Percentiles rank a stretch among this genome's conserved stretches.
These are phyloP conservation scores for Lanzia echinophila DNA, from an alignment of 2,329 filamentous ascomycete genomes.

Conservation along the genomic window DNA sequence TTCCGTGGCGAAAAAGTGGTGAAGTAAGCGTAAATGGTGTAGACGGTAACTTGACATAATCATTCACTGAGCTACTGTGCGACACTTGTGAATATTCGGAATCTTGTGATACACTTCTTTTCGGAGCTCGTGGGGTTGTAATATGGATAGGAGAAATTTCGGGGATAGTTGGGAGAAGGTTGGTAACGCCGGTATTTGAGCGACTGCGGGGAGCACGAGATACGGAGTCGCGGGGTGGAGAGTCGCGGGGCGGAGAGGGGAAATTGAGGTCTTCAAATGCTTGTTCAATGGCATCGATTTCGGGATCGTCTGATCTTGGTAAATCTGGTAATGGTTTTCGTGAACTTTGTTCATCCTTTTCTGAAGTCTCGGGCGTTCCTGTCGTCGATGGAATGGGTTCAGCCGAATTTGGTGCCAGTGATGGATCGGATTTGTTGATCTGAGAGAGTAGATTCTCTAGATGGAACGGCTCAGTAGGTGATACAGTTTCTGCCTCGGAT, in stretches of 20 bases:
- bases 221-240: constrained; percentile 31
- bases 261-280: constrained; percentile 23
- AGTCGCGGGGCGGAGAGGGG: constrained; percentile 30
- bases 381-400: not conserved
- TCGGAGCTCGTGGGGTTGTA: not conserved
- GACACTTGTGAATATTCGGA: not conserved
- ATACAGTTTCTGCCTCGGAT: not conserved
- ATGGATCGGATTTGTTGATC: constrained; percentile 33
- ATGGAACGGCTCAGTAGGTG: constrained; percentile 43
- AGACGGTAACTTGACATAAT: constrained; percentile 33
- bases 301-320: not conserved
- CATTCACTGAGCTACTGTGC: not conserved
- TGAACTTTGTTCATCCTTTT: not conserved
- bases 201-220: constrained; percentile 26
- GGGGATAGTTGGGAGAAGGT: constrained; percentile 37
- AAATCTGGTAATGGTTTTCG: not conserved
- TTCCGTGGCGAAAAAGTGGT: constrained; percentile 47
- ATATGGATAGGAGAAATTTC: constrained; percentile 30
- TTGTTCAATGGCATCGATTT: constrained; percentile 10
- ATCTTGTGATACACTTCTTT: constrained; percentile 6
- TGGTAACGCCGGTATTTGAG: constrained; percentile 15
- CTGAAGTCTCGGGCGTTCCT: not conserved
- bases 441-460: constrained; percentile 41
- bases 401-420: not conserved
- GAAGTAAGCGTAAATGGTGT: constrained; percentile 44